Evolutionary conservation across 2,329 filamentous ascomycete species (phyloP), one percentile per base, ranked within the genome.

Genomic region (Fusarium musae): DNA sequence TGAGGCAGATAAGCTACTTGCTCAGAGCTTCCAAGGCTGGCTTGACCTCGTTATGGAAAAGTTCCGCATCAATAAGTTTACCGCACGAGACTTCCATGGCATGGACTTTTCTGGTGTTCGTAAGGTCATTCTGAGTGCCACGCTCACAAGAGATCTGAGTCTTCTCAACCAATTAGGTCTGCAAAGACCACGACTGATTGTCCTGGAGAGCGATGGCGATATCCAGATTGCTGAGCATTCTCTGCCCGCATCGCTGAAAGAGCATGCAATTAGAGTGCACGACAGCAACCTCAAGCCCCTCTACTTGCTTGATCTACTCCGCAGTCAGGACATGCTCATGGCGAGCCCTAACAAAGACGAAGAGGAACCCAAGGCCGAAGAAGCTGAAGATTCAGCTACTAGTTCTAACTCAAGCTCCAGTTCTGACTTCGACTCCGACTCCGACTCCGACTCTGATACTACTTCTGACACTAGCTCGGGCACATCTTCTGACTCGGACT

Each of bases 11-110:
- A 94, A 96, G 79, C 85, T 98, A 17, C 88, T 98, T 10, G 93
- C 95, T 47, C 94, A 98, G 80, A 95, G 93, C 78, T 98, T 96
- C 81, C 95, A 98, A 80, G 93, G 96, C 77, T 98, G 95, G 95
- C 86, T 97, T 6, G 89, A 91, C 44, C 84, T 92, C 1, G 89
- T 96, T 11, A 91, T 94, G 78, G 88, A 91, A 21, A 84, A 85
- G 49, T 85, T 93, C 69, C 85, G 86, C 42, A 81, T 80, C 4
- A 80, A 81, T 5, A 85, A 85, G 46, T 86, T 86, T 73, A 85
- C 87, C 30, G 83, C 85, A 5, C 84, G 88, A 53, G 87, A 90
- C 73, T 87, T 88, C 70, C 85, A 85, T 28, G 85, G 88, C 56
- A 85, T 86, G 61, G 85, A 86, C 60, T 82, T 86, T 46, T 84